Evolutionary conservation across 2,329 filamentous ascomycete genomes (phyloP), one percentile per base, ranked within the genome.

Genomic region (Beauveria sp.): DNA sequence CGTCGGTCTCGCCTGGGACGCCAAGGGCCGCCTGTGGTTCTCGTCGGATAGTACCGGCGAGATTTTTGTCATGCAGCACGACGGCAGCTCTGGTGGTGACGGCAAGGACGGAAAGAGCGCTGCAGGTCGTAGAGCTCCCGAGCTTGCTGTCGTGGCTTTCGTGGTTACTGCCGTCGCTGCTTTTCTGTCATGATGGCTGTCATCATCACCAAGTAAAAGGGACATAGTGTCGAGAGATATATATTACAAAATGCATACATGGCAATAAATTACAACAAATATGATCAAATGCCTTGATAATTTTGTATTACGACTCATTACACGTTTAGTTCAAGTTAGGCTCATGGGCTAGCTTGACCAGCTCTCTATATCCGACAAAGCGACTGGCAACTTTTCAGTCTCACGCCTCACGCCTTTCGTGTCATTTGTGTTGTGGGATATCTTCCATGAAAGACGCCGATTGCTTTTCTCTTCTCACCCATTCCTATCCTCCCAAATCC

Each of bases 31-130:
- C 7, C 72, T 90, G 9, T 89, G 82, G 72, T 81, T 88, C 75
- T 82, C 77, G 61, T 85, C 80, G 5, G 87, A 89, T 69, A 70
- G 77, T 16, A 86, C 85, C 0, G 87, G 86, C 6, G 86, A 90
- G 75, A 80, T 90, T 47, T 89, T 82, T 66, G 80, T 88, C 5
- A 68, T 85, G 58, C 68, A 71, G 40, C 64, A 62, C n/a, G 55
- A 63, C 28, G 57, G 62, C 18, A 59, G 60, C 49, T 60, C 64
- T 18, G 56, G 52, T 5, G 63, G 61, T 28, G 52, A 49, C 46
- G 54, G 46, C 47, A 61, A 59, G 28, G 54, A 42, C 52, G 60
- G 58, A 20, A 53, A 58, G 12, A 60, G 55, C 24, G 50, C 20
- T 8, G 60, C 46, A 1, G 20, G 46, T 10, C 53, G 46, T 22